Conservation (phyloP, 2,329 filamentous ascomycete genomes). For the Thermomyces lanuginosus region DNA sequence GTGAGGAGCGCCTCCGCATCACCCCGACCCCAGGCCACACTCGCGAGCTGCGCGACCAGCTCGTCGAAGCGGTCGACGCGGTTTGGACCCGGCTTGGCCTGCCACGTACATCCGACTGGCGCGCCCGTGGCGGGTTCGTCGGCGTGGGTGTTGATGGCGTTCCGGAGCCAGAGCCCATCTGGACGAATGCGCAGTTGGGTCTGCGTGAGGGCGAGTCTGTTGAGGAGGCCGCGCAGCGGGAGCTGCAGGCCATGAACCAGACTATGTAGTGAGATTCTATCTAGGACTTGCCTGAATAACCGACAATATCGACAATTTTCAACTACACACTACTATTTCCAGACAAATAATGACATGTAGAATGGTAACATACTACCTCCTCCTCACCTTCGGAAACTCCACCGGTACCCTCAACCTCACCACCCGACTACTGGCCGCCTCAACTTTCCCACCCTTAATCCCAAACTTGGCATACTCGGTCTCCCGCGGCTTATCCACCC, state of each 20-base stretch:
- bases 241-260: no score
- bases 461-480: slow-evolving; percentile 27
- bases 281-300: no score
- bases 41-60: slow-evolving; percentile 67
- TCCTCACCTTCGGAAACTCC: slow-evolving; percentile 54
- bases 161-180: slow-evolving; percentile 54
- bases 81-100: slow-evolving; percentile 82
- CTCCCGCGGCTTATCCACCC: slow-evolving; percentile 25
- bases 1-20: slow-evolving; percentile 91
- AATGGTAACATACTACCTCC: no score
- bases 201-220: slow-evolving; percentile 43
- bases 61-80: slow-evolving; percentile 66
- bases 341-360: no score
- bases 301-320: no score
- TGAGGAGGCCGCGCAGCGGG: slow-evolving; percentile 38
- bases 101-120: slow-evolving; percentile 89
- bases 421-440: slow-evolving; percentile 36
- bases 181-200: slow-evolving; percentile 78
- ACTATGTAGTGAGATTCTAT: no score
- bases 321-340: no score
- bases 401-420: slow-evolving; percentile 64
- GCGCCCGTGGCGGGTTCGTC: slow-evolving; percentile 77
- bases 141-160: slow-evolving; percentile 65
- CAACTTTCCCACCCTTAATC: slow-evolving; percentile 43
- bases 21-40: slow-evolving; percentile 89